A percentile compares a stretch with the other conserved stretches of the same genome.
These are phyloP conservation scores for Nakazawaea holstii DNA, from an alignment of 805 yeast species.

Conservation along the genomic window DNA sequence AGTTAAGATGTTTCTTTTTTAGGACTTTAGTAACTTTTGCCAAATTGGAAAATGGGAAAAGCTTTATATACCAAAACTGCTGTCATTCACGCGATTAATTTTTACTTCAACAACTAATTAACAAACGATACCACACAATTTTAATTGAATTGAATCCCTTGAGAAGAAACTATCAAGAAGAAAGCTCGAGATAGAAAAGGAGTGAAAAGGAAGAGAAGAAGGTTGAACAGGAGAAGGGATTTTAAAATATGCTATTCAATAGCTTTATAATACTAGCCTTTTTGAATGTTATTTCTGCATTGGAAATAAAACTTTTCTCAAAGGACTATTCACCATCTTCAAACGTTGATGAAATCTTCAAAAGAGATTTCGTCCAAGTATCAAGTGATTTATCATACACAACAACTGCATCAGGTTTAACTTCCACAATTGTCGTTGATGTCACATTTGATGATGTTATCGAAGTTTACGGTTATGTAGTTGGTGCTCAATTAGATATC, in stretches of 20 bases:
- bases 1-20: too few species aligned
- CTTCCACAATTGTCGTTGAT: conserved; percentile 6
- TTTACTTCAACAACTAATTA: too few species aligned
- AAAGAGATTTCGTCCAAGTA: conserved; percentile 4
- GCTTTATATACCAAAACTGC: too few species aligned
- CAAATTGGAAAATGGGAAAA: too few species aligned
- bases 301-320: conserved; percentile 6
- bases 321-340: conserved; percentile 4
- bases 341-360: background rate
- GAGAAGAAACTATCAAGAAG: too few species aligned
- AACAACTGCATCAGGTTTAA: conserved; percentile 4
- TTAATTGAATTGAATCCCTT: too few species aligned
- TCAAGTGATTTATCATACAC: conserved; percentile 3
- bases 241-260: background rate
- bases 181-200: conserved; percentile 6
- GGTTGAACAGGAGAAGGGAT: background rate
- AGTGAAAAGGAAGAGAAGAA: background rate
- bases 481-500: conserved; percentile 1
- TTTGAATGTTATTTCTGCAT: background rate
- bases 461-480: conserved; percentile 4
- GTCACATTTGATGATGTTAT: conserved; percentile 3
- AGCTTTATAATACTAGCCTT: background rate
- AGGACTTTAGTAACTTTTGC: too few species aligned
- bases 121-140: too few species aligned
- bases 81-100: too few species aligned